Evolutionary conservation across 2,329 filamentous ascomycete genomes (phyloP), one percentile per base, ranked within the genome.

Genomic region (Salinomyces thailandicus): DNA sequence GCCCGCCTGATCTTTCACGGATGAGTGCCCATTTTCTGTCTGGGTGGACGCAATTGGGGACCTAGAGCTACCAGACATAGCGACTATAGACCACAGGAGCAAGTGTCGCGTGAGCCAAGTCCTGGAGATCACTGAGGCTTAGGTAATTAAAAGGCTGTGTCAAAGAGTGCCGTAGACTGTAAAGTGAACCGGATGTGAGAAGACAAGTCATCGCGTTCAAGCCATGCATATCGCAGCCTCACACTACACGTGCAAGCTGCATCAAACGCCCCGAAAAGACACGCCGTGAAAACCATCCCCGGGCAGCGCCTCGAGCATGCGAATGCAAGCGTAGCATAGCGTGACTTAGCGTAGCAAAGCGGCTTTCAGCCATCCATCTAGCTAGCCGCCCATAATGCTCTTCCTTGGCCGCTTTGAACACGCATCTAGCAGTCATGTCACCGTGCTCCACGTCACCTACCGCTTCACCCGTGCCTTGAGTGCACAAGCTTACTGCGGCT

Each of bases 201-300:
- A 35, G 16, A 4, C n/a, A 27, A 19, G 33, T 35, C 14, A 31
- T 31, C 35, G 32, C 29, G 38, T 40, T 36, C 28, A 33, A 36
- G 37, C 29, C 31, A 32, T 33, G 31, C 31, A 37, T 31, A 16
- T 15, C 18, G 18, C 34, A 27, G 38, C 22, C 29, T 36, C 22
- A 33, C 33, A 40, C 37, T 31, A 41, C 39, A 35, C 35, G 32
- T 27, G 32, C 35, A 41, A n/a, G 9, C 33, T 8, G n/a, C 27
- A 17, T 26, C 8, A 16, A 30, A 30, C 27, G 27, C 27, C 27
- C 27, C 27, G 15, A 30, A 30, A 30, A 14, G 35, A 36, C 37
- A 31, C 37, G 37, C 32, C 26, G 11, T 14, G 31, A 28, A 20
- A 26, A 28, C 17, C 20, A 17, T 22, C 15, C 14, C 24, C 33